A percentile compares a stretch with the other conserved stretches of the same genome.
Evolutionary conservation across 176 grass and related monocot species (phyloP).

Genomic region (Canna indica): DNA sequence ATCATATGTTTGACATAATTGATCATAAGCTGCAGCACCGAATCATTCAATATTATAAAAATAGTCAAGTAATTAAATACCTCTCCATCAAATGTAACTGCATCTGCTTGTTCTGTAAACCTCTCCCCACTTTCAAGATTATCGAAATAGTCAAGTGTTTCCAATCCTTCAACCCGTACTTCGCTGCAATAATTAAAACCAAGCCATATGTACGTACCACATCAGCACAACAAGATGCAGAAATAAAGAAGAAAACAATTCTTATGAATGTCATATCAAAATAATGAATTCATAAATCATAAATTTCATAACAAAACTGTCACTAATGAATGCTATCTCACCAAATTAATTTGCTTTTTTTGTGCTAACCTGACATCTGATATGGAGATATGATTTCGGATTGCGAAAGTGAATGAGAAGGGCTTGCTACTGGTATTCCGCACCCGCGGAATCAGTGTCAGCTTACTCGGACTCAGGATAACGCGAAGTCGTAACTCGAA

Average conservation of each 20-base stretch:
- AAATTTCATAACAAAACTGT: too few species aligned
- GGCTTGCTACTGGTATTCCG: background rate
- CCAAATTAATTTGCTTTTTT: too few species aligned
- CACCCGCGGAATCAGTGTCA: background rate
- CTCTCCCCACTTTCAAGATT: background rate
- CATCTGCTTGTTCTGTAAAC: background rate
- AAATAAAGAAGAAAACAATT: too few species aligned
- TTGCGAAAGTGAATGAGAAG: slow-evolving; percentile 1
- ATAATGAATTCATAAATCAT: too few species aligned
- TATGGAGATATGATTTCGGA: background rate
- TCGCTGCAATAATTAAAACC: background rate
- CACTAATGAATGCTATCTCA: too few species aligned
- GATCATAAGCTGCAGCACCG: background rate
- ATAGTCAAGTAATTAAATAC: too few species aligned
- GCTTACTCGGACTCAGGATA: background rate
- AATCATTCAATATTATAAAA: background rate
- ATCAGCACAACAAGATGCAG: too few species aligned
- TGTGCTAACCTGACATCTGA: slow-evolving; percentile 2
- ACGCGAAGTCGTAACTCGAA: background rate
- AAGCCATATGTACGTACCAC: too few species aligned
- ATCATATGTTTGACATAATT: too few species aligned
- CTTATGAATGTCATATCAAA: too few species aligned
- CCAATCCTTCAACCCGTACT: background rate
- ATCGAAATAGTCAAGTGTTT: background rate
- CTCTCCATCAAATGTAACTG: background rate